Conservation (phyloP, 75 land plant genomes). For the Pinus albicaulis region DNA sequence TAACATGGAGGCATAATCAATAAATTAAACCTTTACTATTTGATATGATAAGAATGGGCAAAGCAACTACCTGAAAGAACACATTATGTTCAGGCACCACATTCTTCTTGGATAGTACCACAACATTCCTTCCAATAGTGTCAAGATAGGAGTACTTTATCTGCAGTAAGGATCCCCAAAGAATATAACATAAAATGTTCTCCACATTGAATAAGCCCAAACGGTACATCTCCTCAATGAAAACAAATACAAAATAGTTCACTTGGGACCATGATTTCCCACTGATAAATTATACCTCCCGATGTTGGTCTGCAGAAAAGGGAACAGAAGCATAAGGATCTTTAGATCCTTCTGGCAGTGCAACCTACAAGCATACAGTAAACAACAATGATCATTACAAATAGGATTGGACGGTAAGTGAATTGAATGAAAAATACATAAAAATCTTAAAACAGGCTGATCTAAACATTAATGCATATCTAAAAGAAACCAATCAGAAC, state of each 20-base stretch:
- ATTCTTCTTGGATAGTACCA: constrained; percentile 80
- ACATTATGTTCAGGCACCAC: constrained; percentile 79
- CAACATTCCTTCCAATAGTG: constrained; percentile 77
- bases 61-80: constrained; percentile 71
- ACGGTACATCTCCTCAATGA: background rate
- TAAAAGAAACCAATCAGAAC: background rate
- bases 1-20: too few species aligned
- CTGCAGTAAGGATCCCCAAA: constrained; percentile 28
- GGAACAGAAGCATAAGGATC: constrained; percentile 61
- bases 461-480: background rate
- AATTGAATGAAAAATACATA: background rate
- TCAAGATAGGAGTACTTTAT: constrained; percentile 88
- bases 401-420: background rate
- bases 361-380: constrained; percentile 49
- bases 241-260: background rate
- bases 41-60: background rate
- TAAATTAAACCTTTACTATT: background rate
- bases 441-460: background rate
- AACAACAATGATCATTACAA: background rate
- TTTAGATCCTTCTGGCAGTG: constrained; percentile 94
- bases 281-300: constrained; percentile 51
- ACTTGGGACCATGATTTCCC: background rate
- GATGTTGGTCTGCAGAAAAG: constrained; percentile 63
- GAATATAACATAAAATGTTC: background rate
- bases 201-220: background rate